Percentiles rank a stretch among this genome's conserved stretches.
phyloP scores from a whole-genome alignment of 768 basidiomycete species.

The Galerina marginata region DNA sequence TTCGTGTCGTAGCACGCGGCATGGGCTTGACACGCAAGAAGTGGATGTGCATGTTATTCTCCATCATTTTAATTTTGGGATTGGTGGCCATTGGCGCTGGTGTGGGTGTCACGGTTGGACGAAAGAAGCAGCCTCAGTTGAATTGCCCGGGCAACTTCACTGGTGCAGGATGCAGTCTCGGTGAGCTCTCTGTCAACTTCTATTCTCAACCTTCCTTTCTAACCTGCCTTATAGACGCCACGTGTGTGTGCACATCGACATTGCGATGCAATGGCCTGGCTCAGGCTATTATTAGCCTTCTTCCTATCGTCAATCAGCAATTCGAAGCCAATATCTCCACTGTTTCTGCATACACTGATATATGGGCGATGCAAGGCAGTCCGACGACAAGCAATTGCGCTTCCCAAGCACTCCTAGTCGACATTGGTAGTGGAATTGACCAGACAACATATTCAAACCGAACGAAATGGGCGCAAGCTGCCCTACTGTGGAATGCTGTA shows the following conservation, averaged over 20 bases:
- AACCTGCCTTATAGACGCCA: slow-evolving; percentile 50
- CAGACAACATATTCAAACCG: slow-evolving; percentile 48
- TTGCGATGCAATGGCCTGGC: slow-evolving; percentile 57
- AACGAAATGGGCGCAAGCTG: slow-evolving; percentile 61
- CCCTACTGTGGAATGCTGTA: slow-evolving; percentile 64
- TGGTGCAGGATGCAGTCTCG: slow-evolving; percentile 59
- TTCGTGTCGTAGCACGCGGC: neutral
- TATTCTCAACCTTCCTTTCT: neutral
- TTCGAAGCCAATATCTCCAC: slow-evolving; percentile 53
- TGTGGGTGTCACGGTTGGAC: slow-evolving; percentile 47
- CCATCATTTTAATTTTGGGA: slow-evolving; percentile 37
- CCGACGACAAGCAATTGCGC: slow-evolving; percentile 51
- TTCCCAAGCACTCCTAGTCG: slow-evolving; percentile 58
- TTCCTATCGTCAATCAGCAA: slow-evolving; percentile 52
- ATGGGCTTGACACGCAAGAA: neutral
- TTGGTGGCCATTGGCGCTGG: slow-evolving; percentile 48
- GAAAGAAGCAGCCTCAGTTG: slow-evolving; percentile 20
- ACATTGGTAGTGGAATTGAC: slow-evolving; percentile 53
- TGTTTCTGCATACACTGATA: slow-evolving; percentile 47
- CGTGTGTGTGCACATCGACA: slow-evolving; percentile 64
- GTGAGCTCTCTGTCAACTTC: slow-evolving; percentile 39
- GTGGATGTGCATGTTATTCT: slow-evolving; percentile 19
- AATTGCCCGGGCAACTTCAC: slow-evolving; percentile 49
- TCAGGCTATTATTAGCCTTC: slow-evolving; percentile 51
- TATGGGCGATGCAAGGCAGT: slow-evolving; percentile 57